These are phyloP conservation scores for Globisporangium lucens DNA, from an alignment of 352 stramenopile genomes.

Conservation along the genomic window DNA sequence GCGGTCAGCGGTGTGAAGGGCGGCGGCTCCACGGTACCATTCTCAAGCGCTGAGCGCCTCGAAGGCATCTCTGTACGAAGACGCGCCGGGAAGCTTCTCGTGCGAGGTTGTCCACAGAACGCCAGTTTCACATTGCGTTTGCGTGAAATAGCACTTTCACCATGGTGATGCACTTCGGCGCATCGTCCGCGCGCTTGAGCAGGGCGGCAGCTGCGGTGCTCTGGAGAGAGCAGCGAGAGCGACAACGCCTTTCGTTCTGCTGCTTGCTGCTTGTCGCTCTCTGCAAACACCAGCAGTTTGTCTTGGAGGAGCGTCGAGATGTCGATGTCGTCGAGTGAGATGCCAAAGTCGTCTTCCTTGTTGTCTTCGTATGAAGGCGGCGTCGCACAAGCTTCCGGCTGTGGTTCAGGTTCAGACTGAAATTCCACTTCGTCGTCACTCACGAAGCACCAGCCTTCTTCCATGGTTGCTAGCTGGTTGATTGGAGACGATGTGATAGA, in stretches of 20 bases:
- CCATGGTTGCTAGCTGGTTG: slow-evolving; percentile 14
- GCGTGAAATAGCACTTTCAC: not conserved
- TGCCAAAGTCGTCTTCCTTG: not conserved
- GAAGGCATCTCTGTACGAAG: slow-evolving; percentile 27
- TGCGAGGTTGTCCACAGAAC: slow-evolving; percentile 16
- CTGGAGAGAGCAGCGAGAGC: slow-evolving; percentile 35
- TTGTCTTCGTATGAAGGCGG: not conserved
- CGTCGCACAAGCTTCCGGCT: not conserved
- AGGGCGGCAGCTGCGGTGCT: slow-evolving; percentile 22
- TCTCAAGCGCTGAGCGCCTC: slow-evolving; percentile 1
- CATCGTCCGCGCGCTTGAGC: slow-evolving; percentile 5
- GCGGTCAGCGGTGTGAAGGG: slow-evolving; percentile 26
- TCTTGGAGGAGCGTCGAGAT: slow-evolving; percentile 30
- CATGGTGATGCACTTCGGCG: slow-evolving; percentile 1
- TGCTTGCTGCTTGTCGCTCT: slow-evolving; percentile 6
- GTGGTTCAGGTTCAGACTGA: slow-evolving; percentile 21
- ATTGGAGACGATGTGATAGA: not conserved
- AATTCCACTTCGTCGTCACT: slow-evolving; percentile 35
- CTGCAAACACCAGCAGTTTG: not conserved
- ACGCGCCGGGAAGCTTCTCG: slow-evolving; percentile 24
- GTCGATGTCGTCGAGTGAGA: slow-evolving; percentile 18
- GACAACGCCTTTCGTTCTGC: slow-evolving; percentile 11
- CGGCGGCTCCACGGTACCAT: slow-evolving; percentile 3
- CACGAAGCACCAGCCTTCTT: slow-evolving; percentile 62
- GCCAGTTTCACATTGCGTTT: slow-evolving; percentile 27